These are phyloP conservation scores for Rachicladosporium sp. DNA, from an alignment of 2,329 filamentous ascomycete genomes.

Conservation along the genomic window DNA sequence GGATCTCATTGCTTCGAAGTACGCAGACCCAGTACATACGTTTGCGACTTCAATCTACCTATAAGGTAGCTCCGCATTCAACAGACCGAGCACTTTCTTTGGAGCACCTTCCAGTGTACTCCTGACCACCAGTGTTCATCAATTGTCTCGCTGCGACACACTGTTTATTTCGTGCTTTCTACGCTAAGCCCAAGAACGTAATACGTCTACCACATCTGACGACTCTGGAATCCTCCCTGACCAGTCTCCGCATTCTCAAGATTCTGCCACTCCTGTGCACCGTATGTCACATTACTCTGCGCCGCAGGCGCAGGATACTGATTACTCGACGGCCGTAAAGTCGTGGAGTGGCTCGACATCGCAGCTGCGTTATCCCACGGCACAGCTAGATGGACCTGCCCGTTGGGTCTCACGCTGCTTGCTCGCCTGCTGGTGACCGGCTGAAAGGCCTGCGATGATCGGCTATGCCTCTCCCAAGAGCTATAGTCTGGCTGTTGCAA, in stretches of 20 bases:
- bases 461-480: slow-evolving; percentile 3
- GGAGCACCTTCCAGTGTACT: too few species aligned
- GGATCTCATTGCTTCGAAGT: too few species aligned
- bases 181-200: too few species aligned
- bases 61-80: too few species aligned
- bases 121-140: too few species aligned
- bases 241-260: slow-evolving; percentile 3
- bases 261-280: slow-evolving; percentile 1
- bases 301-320: neutral
- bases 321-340: neutral
- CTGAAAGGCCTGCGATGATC: neutral
- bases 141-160: too few species aligned
- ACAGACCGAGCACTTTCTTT: too few species aligned
- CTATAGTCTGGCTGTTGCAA: slow-evolving; percentile 2
- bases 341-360: neutral
- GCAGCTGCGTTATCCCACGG: slow-evolving; percentile 1
- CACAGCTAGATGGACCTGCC: slow-evolving; percentile 1
- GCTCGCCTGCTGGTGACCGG: too few species aligned
- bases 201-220: neutral
- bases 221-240: neutral
- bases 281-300: slow-evolving; percentile 3
- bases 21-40: too few species aligned
- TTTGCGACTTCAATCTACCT: too few species aligned
- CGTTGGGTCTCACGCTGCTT: neutral
- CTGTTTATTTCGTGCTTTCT: too few species aligned